Evolutionary conservation across 192 early-diverging fungal genomes (phyloP).

Genomic region (Umbelopsis sp.): DNA sequence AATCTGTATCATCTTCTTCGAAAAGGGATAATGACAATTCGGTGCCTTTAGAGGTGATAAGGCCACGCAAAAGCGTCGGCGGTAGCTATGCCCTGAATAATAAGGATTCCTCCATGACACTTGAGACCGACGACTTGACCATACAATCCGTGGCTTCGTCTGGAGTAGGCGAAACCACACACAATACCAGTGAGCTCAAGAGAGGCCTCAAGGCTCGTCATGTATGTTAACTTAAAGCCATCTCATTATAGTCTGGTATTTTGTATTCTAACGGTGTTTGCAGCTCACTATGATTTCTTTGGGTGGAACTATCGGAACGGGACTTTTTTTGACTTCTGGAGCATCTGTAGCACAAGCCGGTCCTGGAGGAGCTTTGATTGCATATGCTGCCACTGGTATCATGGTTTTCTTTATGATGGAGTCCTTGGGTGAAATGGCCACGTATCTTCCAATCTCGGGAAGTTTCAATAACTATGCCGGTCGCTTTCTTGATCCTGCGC

Average conservation of each 20-base stretch:
- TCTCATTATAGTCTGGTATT: slow-evolving; percentile 30
- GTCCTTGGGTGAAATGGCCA: slow-evolving; percentile 87
- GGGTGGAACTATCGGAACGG: slow-evolving; percentile 79
- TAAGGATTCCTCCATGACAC: background rate
- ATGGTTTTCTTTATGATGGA: slow-evolving; percentile 79
- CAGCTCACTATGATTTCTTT: slow-evolving; percentile 62
- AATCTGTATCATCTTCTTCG: background rate
- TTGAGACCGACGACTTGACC: background rate
- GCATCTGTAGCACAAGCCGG: slow-evolving; percentile 75
- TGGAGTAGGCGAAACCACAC: background rate
- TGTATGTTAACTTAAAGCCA: slow-evolving; percentile 41
- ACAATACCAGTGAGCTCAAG: slow-evolving; percentile 43
- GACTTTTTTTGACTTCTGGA: slow-evolving; percentile 83
- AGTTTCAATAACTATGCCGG: slow-evolving; percentile 79
- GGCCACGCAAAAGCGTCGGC: background rate
- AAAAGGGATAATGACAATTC: background rate
- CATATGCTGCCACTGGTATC: slow-evolving; percentile 70
- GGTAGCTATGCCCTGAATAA: background rate
- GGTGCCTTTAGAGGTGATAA: background rate
- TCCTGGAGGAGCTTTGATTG: slow-evolving; percentile 76
- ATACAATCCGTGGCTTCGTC: background rate
- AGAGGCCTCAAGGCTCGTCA: slow-evolving; percentile 73
- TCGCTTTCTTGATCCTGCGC: slow-evolving; percentile 84
- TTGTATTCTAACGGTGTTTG: background rate
- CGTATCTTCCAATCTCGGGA: slow-evolving; percentile 81